These are phyloP conservation scores for Ophiosphaerella narmari DNA, from an alignment of 2,329 filamentous ascomycete species.

Conservation along the genomic window DNA sequence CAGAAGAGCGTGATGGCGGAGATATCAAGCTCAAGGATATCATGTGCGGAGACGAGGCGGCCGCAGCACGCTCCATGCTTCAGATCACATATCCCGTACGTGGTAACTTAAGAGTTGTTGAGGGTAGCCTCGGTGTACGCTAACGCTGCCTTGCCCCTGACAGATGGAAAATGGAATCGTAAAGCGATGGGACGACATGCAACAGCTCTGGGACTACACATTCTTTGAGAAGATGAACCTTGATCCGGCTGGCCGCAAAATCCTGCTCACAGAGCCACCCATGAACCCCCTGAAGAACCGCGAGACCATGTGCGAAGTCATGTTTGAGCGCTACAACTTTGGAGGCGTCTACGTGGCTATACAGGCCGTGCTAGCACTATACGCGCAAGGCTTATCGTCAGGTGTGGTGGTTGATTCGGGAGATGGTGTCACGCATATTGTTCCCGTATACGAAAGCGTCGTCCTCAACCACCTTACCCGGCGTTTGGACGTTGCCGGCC, in stretches of 20 bases:
- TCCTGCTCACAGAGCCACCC: slow-evolving; percentile 93
- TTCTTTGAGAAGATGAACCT: slow-evolving; percentile 97
- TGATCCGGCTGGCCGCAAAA: slow-evolving; percentile 90
- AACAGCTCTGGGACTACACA: slow-evolving; percentile 99
- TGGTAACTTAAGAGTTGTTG: slow-evolving; percentile 16
- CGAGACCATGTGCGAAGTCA: slow-evolving; percentile 98
- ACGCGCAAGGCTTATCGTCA: slow-evolving; percentile 82
- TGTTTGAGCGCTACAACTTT: slow-evolving; percentile 97
- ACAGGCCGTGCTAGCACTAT: slow-evolving; percentile 92
- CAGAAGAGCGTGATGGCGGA: slow-evolving; percentile 79
- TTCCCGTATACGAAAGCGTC: slow-evolving; percentile 97
- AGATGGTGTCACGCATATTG: slow-evolving; percentile 97
- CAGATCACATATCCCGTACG: slow-evolving; percentile 93
- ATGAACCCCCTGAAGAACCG: slow-evolving; percentile 98
- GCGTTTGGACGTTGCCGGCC: slow-evolving; percentile 90
- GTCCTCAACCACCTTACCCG: slow-evolving; percentile 96
- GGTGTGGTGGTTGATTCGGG: slow-evolving; percentile 99
- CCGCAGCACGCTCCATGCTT: slow-evolving; percentile 92
- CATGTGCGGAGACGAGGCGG: slow-evolving; percentile 99
- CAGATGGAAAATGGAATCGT: slow-evolving; percentile 99
- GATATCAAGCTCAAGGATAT: slow-evolving; percentile 89
- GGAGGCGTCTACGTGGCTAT: slow-evolving; percentile 98
- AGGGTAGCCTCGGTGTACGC: slow-evolving; percentile 19
- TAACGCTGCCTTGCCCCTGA: slow-evolving; percentile 31
- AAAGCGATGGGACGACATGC: slow-evolving; percentile 99